A percentile compares a stretch with the other conserved stretches of the same genome.
Conservation (phyloP, 2,329 filamentous ascomycete genomes). For the Zymoseptoria brevis region DNA sequence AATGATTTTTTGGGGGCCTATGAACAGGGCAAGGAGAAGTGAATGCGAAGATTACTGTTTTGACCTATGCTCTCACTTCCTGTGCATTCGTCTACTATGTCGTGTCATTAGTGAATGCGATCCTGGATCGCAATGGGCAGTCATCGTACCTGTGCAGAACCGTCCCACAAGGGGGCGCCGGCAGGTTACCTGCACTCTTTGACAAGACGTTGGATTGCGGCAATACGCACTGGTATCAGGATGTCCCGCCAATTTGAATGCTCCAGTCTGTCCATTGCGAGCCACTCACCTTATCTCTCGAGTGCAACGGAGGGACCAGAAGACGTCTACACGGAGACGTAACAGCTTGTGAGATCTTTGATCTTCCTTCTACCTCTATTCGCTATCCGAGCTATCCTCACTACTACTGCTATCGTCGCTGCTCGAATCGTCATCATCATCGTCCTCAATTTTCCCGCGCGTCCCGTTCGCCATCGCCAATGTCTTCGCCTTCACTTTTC, state of each 20-base stretch:
- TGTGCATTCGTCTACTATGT: too few relatives aligned
- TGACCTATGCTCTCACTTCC: not conserved
- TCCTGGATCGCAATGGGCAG: too few relatives aligned
- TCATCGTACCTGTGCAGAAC: too few relatives aligned
- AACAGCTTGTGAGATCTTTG: not conserved
- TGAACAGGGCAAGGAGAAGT: not conserved
- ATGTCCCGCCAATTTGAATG: too few relatives aligned
- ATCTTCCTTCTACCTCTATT: not conserved
- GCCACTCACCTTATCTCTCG: too few relatives aligned
- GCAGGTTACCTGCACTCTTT: too few relatives aligned
- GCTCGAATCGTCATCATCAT: not conserved
- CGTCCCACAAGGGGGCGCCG: too few relatives aligned
- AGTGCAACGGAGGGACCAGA: not conserved
- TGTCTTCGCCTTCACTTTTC: not conserved
- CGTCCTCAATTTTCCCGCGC: not conserved
- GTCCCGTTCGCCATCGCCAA: not conserved
- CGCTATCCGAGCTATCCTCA: slow-evolving; percentile 7
- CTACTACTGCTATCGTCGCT: slow-evolving; percentile 4
- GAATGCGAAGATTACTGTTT: not conserved
- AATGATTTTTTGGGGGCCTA: not conserved
- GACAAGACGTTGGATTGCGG: too few relatives aligned
- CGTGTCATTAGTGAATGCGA: too few relatives aligned
- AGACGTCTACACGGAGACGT: not conserved
- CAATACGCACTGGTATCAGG: too few relatives aligned
- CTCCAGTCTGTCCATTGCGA: too few relatives aligned